These are phyloP conservation scores for Solanum rostratum DNA, from an alignment of 257 asterid species.

Conservation along the genomic window DNA sequence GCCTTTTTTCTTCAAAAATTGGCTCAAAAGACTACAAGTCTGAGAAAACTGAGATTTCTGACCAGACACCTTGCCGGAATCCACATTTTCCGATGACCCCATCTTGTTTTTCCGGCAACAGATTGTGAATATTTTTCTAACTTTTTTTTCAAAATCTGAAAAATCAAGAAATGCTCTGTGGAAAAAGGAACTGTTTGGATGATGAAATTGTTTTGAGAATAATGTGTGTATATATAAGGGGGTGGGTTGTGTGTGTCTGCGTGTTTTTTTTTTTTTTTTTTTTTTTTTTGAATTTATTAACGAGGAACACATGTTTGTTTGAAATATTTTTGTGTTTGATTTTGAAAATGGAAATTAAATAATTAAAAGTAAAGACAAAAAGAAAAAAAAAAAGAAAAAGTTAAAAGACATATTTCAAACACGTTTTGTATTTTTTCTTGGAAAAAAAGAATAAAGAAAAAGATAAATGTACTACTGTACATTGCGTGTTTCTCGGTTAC, in stretches of 20 bases:
- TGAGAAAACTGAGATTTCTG: constrained; percentile 16
- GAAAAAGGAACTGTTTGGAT: background rate
- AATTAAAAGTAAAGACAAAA: background rate
- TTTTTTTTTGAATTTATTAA: background rate
- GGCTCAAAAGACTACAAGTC: constrained; percentile 16
- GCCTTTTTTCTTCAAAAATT: constrained; percentile 16
- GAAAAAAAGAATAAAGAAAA: background rate
- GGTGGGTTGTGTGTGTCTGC: no score
- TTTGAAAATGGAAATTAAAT: background rate
- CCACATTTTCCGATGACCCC: constrained; percentile 10
- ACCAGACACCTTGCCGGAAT: constrained; percentile 9
- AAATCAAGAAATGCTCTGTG: background rate
- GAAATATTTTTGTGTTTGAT: background rate
- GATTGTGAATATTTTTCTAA: no score
- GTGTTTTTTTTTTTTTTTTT: no score
- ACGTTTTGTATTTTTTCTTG: background rate
- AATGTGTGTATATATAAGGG: background rate
- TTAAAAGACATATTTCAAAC: background rate
- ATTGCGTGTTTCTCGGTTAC: background rate
- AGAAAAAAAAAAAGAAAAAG: background rate
- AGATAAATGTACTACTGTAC: background rate
- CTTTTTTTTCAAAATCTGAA: background rate
- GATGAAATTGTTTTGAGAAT: background rate
- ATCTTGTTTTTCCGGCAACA: background rate
- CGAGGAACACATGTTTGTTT: background rate